phyloP scores from a whole-genome alignment of 495 filamentous ascomycete genomes.

The Margaritispora aquatica region DNA sequence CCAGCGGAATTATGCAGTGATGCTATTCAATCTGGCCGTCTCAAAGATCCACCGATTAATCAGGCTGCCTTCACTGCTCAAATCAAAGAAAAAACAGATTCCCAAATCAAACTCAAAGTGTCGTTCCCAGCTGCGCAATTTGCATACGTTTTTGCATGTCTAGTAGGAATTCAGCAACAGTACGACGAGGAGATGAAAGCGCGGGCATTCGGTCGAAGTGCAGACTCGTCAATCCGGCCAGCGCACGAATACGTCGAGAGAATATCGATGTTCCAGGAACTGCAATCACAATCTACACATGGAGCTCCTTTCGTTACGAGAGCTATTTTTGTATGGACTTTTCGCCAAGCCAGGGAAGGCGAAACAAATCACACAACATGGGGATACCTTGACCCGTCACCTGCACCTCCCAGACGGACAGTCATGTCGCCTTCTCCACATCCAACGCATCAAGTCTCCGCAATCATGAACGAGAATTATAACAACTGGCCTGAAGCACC shows the following conservation, averaged over 20 bases:
- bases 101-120: constrained; percentile 33
- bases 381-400: constrained; percentile 21
- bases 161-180: constrained; percentile 18
- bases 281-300: constrained; percentile 11
- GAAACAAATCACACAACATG: constrained; percentile 17
- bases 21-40: not conserved
- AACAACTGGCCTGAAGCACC: constrained; percentile 23
- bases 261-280: constrained; percentile 25
- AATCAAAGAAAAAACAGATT: constrained; percentile 28
- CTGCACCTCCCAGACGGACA: constrained; percentile 23
- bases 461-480: constrained; percentile 40
- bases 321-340: constrained; percentile 26
- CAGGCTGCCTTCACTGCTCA: constrained; percentile 30
- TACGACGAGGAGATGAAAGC: constrained; percentile 8
- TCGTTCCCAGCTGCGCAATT: constrained; percentile 45
- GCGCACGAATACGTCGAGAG: constrained; percentile 17
- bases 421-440: constrained; percentile 38
- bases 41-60: constrained; percentile 16
- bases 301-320: constrained; percentile 2
- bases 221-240: not conserved
- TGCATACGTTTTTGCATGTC: constrained; percentile 40
- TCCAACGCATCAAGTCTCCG: constrained; percentile 35
- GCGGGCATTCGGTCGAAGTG: not conserved
- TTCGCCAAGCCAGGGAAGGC: constrained; percentile 8
- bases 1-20: constrained; percentile 39